Evolutionary conservation across 768 basidiomycete genomes (phyloP), one percentile per base, ranked within the genome.

Genomic region (Boletus sensibilis): DNA sequence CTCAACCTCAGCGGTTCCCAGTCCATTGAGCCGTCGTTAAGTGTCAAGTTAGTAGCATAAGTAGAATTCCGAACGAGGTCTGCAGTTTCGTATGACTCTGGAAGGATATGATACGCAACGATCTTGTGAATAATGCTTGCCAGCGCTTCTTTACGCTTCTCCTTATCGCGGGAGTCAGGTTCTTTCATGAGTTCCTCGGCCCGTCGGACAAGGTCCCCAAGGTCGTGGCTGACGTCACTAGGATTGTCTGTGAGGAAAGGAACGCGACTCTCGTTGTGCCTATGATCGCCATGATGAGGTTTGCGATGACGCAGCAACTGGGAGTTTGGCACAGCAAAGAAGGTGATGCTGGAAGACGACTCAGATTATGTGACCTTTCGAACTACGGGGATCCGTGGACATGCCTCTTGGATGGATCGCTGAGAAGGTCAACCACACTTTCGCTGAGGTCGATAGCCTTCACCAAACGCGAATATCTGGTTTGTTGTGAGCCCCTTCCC

Each of bases 61-160:
- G 86, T 88, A 6, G 76, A 77, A 66, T 86, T 85, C 61, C 75
- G 71, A 10, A 76, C 75, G 20, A 87, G 75, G 13, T 74, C 73
- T 14, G 59, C 53, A 1, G 70, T 65, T 53, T 75, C 69, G 56
- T 69, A 70, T 84, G 84, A 68, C 85, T 33, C 48, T 46, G 59
- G 59, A 49, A 60, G 52, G 33, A 60, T 60, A 20, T 60, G 59
- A 18, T 61, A 88, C 21, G 77, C 74, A 20, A 86, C 68, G 31
- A 87, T 76, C 40, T 79, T 78, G 16, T 74, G 77, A 29, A 86
- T 62, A 56, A 88, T 77, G 50, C 75, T 73, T 60, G 82, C 82
- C 64, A 90, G 69, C 44, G 80, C 76, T 65, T 84, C 80, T 60
- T 81, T 83, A 54, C 76, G 74, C 41, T 73, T 75, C 59, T 82